Conservation (phyloP, 495 filamentous ascomycete genomes). For the Pyrenopolyporus hunteri region DNA sequence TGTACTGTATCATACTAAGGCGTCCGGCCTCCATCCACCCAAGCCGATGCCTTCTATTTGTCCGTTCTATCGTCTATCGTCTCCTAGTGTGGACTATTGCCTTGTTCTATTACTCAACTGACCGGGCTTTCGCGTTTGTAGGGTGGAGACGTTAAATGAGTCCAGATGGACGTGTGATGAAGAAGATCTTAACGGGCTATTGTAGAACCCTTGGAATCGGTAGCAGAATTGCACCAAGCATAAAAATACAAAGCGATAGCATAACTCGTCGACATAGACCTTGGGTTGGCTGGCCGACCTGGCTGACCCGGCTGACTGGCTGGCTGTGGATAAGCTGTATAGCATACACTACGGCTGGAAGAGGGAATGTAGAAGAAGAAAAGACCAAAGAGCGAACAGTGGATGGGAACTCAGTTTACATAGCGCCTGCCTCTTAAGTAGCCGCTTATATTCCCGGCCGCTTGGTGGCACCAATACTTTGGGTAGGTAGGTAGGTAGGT, state of each 20-base stretch:
- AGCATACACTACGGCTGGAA: too few species aligned
- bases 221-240: too few species aligned
- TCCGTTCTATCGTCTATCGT: not conserved
- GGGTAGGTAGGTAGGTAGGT: too few species aligned
- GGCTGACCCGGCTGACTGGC: too few species aligned
- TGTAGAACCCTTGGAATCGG: too few species aligned
- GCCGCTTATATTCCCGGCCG: not conserved
- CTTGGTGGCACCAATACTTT: constrained; percentile 21
- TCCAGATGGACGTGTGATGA: not conserved
- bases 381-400: not conserved
- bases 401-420: not conserved
- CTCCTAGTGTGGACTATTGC: constrained; percentile 11
- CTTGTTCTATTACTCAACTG: not conserved
- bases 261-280: too few species aligned
- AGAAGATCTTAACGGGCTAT: not conserved
- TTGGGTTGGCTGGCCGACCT: too few species aligned
- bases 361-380: too few species aligned
- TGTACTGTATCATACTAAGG: constrained; percentile 20
- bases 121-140: not conserved
- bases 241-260: too few species aligned
- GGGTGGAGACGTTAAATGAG: not conserved
- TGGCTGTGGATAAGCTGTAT: too few species aligned
- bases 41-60: constrained; percentile 17
- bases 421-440: not conserved
- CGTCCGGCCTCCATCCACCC: not conserved